Evolutionary conservation across 1,284 basidiomycete species (phyloP), one percentile per base, ranked within the genome.

Genomic region (Cryptococcus sp.): DNA sequence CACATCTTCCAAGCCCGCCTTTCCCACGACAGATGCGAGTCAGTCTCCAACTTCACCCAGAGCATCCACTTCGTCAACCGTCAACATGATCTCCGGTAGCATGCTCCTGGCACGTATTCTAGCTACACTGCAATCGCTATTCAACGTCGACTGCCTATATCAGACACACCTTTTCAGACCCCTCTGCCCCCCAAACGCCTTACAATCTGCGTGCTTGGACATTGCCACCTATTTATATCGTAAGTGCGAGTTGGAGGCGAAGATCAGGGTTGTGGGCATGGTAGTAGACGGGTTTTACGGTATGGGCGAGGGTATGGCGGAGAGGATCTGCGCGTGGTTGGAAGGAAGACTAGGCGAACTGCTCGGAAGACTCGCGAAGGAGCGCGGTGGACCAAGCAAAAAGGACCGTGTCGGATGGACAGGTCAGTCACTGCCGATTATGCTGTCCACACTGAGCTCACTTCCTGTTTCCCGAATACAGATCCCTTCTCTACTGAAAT

Each of bases 271-370:
- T 57, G 62, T 70, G n/a, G 62, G 78, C 59, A 50, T 76, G 45
- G 54, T 76, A 25, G 50, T 69, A 19, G 62, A 67, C 50, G 60
- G 67, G 44, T 51, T 73, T 37, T 69, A 72, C 61, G 59, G 62
- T 6, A 64, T 74, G 61, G 45, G 72, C 48, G 64, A 77, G 62
- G 64, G 79, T 69, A 58, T 83, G 72, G 7, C 62, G 44, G 74
- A 81, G 77, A 19, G 79, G 72, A 54, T 83, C 67, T 65, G 79
- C 75, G 53, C 80, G 72, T 58, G 83, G 82, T 60, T 83, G 63
- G 71, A 74, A 44, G 69, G 72, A 1, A 51, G 69, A 23, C 34
- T 77, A 22, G 65, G 54, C 0, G 68, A 72, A 41, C 48, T 73
- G 23, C 61, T 73, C 23, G 37, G 44, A 0, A 50, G 41, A 3